Evolutionary conservation across 1,139 yeast genomes (phyloP), one percentile per base, ranked within the genome.

Genomic region (Debaryomyces singareniensis): DNA sequence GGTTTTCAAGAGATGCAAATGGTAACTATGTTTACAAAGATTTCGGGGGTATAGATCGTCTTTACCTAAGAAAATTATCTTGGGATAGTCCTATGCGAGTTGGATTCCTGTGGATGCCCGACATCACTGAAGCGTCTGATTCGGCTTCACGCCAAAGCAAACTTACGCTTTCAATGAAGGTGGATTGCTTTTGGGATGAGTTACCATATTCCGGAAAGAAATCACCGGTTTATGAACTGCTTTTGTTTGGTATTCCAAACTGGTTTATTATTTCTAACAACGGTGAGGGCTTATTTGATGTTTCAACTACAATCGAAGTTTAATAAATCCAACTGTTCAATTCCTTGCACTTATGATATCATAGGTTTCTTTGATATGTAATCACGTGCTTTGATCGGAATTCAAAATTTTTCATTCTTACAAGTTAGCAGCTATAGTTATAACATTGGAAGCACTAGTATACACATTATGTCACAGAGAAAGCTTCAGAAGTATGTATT

Each of bases 91-190:
- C 64, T 1, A 81, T 74, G 45, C 81, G 70, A 39, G 39, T 86
- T 29, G 83, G 79, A 2, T 48, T 86, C 33, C 83, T 82, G 45
- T 85, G 95, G 95, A 62, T 82, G 25, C 94, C 94, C 4, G 70
- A 70, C 34, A 63, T 79, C 35, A 64, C 73, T 37, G 74, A 71
- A 24, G 11, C 7, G 7, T n/a, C 7, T 13, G 14, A 63, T 61
- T 29, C 9, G 9, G n/a, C 21, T 7, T 23, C 25, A 23, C 13
- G 7, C 11, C 64, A 57, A 15, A 7, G 9, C 13, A 7, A 23
- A 13, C 25, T 13, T 13, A 23, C 7, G 11, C 21, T 52, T 85
- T 34, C 80, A 79, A 2, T 84, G 2, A 54, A 59, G 6, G 65
- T 84, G 4, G 61, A 70, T 16, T 85, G 95, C 48, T 72, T 59